A percentile compares a stretch with the other conserved stretches of the same genome.
Conservation (phyloP, 2,329 filamentous ascomycete genomes). For the Arthroderma sp. region DNA sequence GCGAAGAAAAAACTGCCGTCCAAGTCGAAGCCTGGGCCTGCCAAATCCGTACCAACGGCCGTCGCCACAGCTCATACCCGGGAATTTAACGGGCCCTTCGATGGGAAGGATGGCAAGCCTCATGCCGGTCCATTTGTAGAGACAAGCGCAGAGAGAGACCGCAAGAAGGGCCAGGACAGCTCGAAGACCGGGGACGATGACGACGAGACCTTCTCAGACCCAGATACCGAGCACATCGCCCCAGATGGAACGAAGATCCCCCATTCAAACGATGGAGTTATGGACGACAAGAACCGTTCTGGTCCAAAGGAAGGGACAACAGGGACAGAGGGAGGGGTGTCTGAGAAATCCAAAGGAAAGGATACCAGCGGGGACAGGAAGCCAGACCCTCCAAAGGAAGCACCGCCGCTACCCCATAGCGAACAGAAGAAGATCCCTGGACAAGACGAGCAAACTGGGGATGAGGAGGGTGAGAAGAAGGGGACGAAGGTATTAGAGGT, state of each 20-base stretch:
- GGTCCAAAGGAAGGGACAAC: constrained; percentile 74
- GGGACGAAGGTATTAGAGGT: constrained; percentile 46
- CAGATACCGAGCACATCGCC: constrained; percentile 29
- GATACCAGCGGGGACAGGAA: constrained; percentile 62
- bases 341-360: constrained; percentile 68
- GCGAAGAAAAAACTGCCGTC: background rate
- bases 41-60: background rate
- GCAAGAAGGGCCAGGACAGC: constrained; percentile 30
- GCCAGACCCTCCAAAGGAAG: constrained; percentile 74
- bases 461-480: constrained; percentile 33
- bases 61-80: background rate
- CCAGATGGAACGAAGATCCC: constrained; percentile 36
- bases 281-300: constrained; percentile 72
- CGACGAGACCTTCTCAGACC: constrained; percentile 18
- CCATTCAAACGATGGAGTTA: constrained; percentile 62
- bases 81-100: constrained; percentile 48
- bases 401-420: constrained; percentile 66
- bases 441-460: constrained; percentile 24
- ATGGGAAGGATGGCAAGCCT: constrained; percentile 86
- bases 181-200: constrained; percentile 18
- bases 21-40: background rate
- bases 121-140: constrained; percentile 66
- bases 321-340: constrained; percentile 80
- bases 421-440: constrained; percentile 57
- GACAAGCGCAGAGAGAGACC: constrained; percentile 37